These are phyloP conservation scores for Hypseocharis bilobata DNA, from an alignment of 441 rosid genomes.

Conservation along the genomic window DNA sequence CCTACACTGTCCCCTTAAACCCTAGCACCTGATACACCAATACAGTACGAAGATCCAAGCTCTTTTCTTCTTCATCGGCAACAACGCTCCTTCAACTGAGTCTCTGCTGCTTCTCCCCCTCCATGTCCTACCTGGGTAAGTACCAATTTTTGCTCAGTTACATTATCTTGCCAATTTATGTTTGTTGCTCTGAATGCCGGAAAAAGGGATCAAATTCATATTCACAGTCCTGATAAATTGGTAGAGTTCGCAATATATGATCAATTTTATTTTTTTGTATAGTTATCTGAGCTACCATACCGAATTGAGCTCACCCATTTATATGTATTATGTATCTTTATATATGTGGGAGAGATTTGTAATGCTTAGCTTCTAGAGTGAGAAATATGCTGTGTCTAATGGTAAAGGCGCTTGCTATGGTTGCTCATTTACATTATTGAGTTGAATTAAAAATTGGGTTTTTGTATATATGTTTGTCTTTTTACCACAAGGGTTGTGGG, in stretches of 20 bases:
- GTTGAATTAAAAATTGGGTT: neutral
- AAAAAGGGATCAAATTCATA: neutral
- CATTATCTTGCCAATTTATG: neutral
- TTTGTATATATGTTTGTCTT: neutral
- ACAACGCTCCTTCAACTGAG: neutral
- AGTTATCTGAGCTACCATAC: neutral
- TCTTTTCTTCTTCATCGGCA: neutral
- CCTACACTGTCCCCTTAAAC: constrained; percentile 14
- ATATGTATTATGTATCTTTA: neutral
- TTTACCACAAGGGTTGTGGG: too few relatives aligned
- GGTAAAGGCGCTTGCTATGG: too few relatives aligned
- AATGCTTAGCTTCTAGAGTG: neutral
- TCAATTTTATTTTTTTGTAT: neutral
- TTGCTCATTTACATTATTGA: neutral
- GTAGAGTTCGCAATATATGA: neutral
- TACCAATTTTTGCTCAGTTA: neutral
- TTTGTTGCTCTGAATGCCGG: neutral
- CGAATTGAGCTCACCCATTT: neutral
- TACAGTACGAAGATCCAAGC: constrained; percentile 8
- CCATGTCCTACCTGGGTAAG: constrained; percentile 17
- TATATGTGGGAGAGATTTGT: neutral
- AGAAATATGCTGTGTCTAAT: neutral
- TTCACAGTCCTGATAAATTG: neutral
- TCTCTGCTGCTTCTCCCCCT: constrained; percentile 4
- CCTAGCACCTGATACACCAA: constrained; percentile 19